phyloP scores from a whole-genome alignment of 768 basidiomycete species.

The Agrocybe pediades region DNA sequence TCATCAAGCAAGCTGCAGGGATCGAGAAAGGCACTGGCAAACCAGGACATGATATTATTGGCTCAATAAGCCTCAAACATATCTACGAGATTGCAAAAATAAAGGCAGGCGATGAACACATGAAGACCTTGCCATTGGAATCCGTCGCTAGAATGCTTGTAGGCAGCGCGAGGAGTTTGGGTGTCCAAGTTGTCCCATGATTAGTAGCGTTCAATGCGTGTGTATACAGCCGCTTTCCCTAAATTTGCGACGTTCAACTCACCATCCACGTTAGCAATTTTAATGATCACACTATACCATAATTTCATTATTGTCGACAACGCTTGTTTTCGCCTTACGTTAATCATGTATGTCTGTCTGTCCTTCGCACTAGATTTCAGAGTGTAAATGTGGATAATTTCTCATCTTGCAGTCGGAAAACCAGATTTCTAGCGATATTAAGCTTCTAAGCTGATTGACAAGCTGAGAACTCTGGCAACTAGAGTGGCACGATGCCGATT shows the following conservation, averaged over 20 bases:
- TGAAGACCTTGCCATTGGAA: constrained; percentile 86
- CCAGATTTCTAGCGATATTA: constrained; percentile 41
- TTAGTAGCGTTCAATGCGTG: constrained; percentile 16
- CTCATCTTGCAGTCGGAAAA: constrained; percentile 9
- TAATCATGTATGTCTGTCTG: constrained; percentile 8
- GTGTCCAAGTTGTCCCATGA: constrained; percentile 89
- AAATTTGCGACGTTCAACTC: constrained; percentile 4
- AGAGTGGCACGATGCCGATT: constrained; percentile 12
- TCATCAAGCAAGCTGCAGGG: constrained; percentile 88
- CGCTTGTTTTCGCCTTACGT: constrained; percentile 6
- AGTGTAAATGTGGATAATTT: constrained; percentile 12
- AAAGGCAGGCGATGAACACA: constrained; percentile 87
- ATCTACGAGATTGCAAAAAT: constrained; percentile 99
- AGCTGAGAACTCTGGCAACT: constrained; percentile 16
- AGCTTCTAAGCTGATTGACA: constrained; percentile 38
- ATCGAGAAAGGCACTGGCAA: constrained; percentile 89
- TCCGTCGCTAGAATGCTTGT: constrained; percentile 86
- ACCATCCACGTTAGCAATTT: constrained; percentile 10
- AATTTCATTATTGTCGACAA: constrained; percentile 11
- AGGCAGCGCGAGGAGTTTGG: constrained; percentile 87
- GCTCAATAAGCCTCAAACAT: constrained; percentile 92
- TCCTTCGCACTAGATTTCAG: constrained; percentile 7
- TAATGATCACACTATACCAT: constrained; percentile 17
- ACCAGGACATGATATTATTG: constrained; percentile 76
- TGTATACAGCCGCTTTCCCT: constrained; percentile 9